A percentile compares a stretch with the other conserved stretches of the same genome.
These are phyloP conservation scores for Juglanconis sp. DNA, from an alignment of 2,329 filamentous ascomycete genomes.

Conservation along the genomic window DNA sequence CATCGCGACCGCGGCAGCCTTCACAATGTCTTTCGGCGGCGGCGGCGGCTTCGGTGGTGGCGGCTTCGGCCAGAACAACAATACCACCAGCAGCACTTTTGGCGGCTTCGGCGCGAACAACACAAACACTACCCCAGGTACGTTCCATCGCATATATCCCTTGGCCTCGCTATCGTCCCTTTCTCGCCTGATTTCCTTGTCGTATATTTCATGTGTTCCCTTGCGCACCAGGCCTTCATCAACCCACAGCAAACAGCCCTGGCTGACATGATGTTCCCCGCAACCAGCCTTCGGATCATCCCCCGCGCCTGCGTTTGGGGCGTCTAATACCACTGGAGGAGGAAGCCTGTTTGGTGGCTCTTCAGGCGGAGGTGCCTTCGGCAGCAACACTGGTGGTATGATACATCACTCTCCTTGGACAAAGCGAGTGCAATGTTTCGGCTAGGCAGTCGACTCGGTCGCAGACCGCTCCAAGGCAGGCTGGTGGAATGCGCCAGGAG, in stretches of 20 bases:
- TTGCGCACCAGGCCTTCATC: constrained; percentile 22
- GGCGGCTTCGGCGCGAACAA: constrained; percentile 53
- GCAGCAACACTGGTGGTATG: constrained; percentile 29
- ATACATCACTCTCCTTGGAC: constrained; percentile 15
- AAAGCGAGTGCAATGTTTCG: constrained; percentile 16
- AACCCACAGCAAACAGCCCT: constrained; percentile 13
- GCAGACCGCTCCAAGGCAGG: background rate
- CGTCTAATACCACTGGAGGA: constrained; percentile 28
- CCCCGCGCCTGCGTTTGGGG: constrained; percentile 30
- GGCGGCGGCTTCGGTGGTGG: constrained; percentile 48
- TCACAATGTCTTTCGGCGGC: constrained; percentile 54
- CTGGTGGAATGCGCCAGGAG: constrained; percentile 9
- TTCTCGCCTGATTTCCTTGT: constrained; percentile 18
- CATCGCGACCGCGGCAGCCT: constrained; percentile 17
- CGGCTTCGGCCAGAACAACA: constrained; percentile 59
- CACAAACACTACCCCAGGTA: constrained; percentile 48
- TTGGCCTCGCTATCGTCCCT: background rate
- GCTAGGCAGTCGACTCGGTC: background rate
- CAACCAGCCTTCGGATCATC: constrained; percentile 37
- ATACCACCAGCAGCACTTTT: constrained; percentile 40
- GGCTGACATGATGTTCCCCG: constrained; percentile 18
- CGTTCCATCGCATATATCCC: constrained; percentile 28
- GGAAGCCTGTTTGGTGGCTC: constrained; percentile 41
- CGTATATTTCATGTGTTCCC: constrained; percentile 3
- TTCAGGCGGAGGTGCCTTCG: constrained; percentile 36